These are phyloP conservation scores for Hypomyces rosellus DNA, from an alignment of 2,329 filamentous ascomycete genomes.

Conservation along the genomic window DNA sequence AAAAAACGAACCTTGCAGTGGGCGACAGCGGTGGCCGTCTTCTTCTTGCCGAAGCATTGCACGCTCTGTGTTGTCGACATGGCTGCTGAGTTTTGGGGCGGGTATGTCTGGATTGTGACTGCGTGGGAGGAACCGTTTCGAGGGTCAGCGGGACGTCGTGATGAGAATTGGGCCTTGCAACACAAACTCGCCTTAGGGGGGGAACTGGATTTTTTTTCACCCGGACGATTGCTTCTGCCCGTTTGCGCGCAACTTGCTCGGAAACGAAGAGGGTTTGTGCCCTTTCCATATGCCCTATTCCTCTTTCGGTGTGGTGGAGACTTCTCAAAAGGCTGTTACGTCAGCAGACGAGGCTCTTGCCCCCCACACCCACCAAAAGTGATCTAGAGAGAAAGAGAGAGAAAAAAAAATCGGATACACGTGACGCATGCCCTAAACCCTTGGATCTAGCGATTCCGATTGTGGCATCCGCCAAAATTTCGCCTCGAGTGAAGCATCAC, in stretches of 20 bases:
- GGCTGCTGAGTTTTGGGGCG: slow-evolving; percentile 37
- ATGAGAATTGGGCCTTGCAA: slow-evolving; percentile 5
- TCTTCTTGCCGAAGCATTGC: slow-evolving; percentile 99
- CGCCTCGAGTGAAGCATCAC: slow-evolving; percentile 28
- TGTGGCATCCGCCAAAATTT: slow-evolving; percentile 31
- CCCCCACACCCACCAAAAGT: no score
- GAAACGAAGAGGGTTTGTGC: slow-evolving; percentile 27
- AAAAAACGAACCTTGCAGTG: slow-evolving; percentile 69
- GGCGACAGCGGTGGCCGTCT: slow-evolving; percentile 82
- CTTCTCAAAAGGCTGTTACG: background rate
- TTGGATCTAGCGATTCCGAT: slow-evolving; percentile 21
- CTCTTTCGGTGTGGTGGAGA: slow-evolving; percentile 14
- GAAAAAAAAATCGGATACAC: slow-evolving; percentile 14
- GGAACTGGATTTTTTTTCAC: slow-evolving; percentile 18
- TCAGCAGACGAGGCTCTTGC: background rate
- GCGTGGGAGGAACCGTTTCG: slow-evolving; percentile 13
- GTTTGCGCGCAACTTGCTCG: background rate
- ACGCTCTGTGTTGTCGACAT: slow-evolving; percentile 76
- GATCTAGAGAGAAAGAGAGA: no score
- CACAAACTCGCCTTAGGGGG: slow-evolving; percentile 6
- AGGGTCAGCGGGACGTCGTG: slow-evolving; percentile 13
- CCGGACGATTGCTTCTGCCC: slow-evolving; percentile 2
- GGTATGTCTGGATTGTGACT: slow-evolving; percentile 14
- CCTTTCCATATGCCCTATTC: slow-evolving; percentile 25
- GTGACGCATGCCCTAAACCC: slow-evolving; percentile 31